Evolutionary conservation across 1,139 yeast species (phyloP).

Genomic region (Zygosaccharomyces sapae): DNA sequence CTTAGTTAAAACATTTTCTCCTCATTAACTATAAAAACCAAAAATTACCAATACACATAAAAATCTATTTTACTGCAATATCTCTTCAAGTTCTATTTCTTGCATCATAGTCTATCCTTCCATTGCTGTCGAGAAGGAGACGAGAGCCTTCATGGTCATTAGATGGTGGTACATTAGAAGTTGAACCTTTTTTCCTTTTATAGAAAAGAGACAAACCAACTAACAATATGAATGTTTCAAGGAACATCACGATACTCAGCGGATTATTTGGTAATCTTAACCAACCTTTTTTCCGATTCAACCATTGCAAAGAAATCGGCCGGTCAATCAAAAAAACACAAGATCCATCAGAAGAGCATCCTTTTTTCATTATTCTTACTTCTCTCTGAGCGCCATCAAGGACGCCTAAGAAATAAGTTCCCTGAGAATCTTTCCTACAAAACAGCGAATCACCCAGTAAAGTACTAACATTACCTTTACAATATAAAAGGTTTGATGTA

Average conservation of each 20-base stretch:
- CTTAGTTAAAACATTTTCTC: too few species aligned
- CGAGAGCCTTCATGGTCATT: neutral
- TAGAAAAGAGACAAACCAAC: constrained; percentile 37
- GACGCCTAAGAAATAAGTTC: constrained; percentile 33
- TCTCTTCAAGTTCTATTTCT: too few species aligned
- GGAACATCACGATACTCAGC: constrained; percentile 57
- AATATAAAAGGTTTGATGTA: constrained; percentile 41
- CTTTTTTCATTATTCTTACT: constrained; percentile 60
- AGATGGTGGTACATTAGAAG: neutral
- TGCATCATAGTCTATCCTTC: neutral
- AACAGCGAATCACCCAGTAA: constrained; percentile 41
- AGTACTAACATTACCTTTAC: constrained; percentile 45
- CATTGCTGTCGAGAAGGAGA: neutral
- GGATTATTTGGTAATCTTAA: constrained; percentile 64
- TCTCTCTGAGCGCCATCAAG: constrained; percentile 57
- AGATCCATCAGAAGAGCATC: constrained; percentile 52
- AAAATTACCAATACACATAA: too few species aligned
- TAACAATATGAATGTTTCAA: constrained; percentile 44
- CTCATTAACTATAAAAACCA: too few species aligned
- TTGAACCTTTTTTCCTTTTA: neutral
- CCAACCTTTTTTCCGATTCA: constrained; percentile 47
- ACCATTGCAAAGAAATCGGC: constrained; percentile 65
- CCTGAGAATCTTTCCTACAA: constrained; percentile 43
- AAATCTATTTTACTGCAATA: too few species aligned
- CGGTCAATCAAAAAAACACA: constrained; percentile 72